phyloP scores from a whole-genome alignment of 1,139 yeast genomes.

The Geotrichum australiense region DNA sequence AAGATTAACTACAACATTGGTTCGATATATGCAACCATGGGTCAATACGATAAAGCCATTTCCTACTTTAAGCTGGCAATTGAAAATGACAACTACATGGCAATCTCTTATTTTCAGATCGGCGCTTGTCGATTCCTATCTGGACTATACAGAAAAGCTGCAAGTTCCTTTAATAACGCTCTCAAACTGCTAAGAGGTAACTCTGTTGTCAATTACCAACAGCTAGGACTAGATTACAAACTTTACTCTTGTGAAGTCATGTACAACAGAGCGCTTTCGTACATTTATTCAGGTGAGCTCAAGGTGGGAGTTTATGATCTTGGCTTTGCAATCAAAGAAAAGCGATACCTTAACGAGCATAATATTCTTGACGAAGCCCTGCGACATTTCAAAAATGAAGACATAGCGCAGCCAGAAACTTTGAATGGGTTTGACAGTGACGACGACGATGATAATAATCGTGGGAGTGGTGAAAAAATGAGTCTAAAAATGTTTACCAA shows the following conservation, averaged over 20 bases:
- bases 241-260: conserved; percentile 24
- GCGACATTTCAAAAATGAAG: conserved; percentile 7
- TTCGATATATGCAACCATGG: conserved; percentile 17
- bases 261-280: conserved; percentile 24
- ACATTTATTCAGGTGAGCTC: conserved; percentile 20
- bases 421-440: no score
- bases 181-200: conserved; percentile 22
- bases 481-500: conserved; percentile 1
- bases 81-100: conserved; percentile 21
- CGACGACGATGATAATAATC: background rate
- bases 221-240: conserved; percentile 22
- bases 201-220: conserved; percentile 22
- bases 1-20: conserved; percentile 20
- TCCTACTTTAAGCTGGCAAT: conserved; percentile 19
- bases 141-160: conserved; percentile 21
- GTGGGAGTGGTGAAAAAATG: no score
- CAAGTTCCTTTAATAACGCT: conserved; percentile 21
- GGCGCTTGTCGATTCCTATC: conserved; percentile 23
- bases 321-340: conserved; percentile 20
- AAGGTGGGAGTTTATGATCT: conserved; percentile 20
- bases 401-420: background rate
- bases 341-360: conserved; percentile 19
- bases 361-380: conserved; percentile 23
- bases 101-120: conserved; percentile 23
- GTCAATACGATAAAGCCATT: conserved; percentile 18